Evolutionary conservation across 352 stramenopile species (phyloP).

Genomic region (Phytophthora podocarpi): DNA sequence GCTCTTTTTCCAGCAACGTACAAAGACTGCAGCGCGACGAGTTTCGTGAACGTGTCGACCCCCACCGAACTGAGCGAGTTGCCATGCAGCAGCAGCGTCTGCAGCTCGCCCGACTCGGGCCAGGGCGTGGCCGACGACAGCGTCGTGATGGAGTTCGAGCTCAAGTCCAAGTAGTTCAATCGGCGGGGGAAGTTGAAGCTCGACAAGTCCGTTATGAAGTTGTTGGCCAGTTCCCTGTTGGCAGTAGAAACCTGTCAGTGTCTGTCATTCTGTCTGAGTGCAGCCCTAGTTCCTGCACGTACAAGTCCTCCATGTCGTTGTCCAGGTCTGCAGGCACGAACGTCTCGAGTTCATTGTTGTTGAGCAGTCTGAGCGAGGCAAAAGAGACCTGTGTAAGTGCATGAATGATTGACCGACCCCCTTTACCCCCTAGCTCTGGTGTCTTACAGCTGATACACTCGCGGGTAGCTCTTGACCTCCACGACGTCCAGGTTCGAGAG

Average conservation of each 20-base stretch:
- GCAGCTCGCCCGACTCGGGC: conserved; percentile 48
- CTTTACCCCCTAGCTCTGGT: no score
- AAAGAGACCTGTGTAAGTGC: no score
- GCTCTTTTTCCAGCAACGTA: conserved; percentile 24
- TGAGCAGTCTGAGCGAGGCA: conserved; percentile 36
- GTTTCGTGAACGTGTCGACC: conserved; percentile 41
- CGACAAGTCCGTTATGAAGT: conserved; percentile 50
- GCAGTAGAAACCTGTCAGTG: not conserved
- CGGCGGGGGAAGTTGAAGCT: conserved; percentile 42
- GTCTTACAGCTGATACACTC: conserved; percentile 58
- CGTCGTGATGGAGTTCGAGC: conserved; percentile 44
- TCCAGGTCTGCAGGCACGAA: conserved; percentile 47
- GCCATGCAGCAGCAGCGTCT: conserved; percentile 63
- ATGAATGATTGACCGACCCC: no score
- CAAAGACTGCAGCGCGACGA: conserved; percentile 61
- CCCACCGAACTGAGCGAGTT: conserved; percentile 51
- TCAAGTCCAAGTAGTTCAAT: conserved; percentile 57
- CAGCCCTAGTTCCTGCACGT: no score
- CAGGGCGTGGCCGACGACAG: conserved; percentile 42
- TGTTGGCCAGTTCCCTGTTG: conserved; percentile 45
- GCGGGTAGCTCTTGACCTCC: conserved; percentile 52
- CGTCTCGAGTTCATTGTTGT: conserved; percentile 60
- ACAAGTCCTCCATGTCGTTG: conserved; percentile 64
- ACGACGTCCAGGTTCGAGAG: conserved; percentile 66
- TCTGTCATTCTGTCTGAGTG: no score